These are phyloP conservation scores for Trichoderma brevicompactum DNA, from an alignment of 2,329 filamentous ascomycete genomes.

Conservation along the genomic window DNA sequence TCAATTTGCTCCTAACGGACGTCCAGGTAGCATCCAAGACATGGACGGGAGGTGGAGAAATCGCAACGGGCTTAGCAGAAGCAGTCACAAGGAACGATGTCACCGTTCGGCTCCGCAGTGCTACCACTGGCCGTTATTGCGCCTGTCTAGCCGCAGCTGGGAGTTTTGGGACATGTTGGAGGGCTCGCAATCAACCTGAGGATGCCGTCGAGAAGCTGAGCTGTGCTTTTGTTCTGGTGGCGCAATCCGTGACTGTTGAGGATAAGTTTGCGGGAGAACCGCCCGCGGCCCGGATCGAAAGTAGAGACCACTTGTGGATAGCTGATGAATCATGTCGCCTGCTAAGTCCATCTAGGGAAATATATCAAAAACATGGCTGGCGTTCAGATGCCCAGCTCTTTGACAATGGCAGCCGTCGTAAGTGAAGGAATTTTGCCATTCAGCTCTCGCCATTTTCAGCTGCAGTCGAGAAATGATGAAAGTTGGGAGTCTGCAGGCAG, in stretches of 20 bases:
- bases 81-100: constrained; percentile 3
- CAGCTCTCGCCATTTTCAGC: neutral
- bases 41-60: constrained; percentile 10
- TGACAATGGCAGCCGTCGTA: neutral
- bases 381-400: no score
- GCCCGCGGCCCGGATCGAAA: no score
- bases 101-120: constrained; percentile 2
- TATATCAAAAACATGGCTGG: no score
- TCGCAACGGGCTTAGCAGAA: neutral
- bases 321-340: no score
- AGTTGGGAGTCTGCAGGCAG: no score
- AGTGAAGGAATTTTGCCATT: neutral
- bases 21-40: constrained; percentile 5
- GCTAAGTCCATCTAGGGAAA: no score
- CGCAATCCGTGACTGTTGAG: no score
- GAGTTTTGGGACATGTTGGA: no score
- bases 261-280: no score
- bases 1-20: neutral
- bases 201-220: no score
- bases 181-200: neutral
- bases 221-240: no score
- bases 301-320: no score
- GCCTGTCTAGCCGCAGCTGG: neutral
- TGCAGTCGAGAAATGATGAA: neutral
- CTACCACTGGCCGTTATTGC: constrained; percentile 4